These are phyloP conservation scores for Xanthoconium separans DNA, from an alignment of 1,284 basidiomycete genomes.

Conservation along the genomic window DNA sequence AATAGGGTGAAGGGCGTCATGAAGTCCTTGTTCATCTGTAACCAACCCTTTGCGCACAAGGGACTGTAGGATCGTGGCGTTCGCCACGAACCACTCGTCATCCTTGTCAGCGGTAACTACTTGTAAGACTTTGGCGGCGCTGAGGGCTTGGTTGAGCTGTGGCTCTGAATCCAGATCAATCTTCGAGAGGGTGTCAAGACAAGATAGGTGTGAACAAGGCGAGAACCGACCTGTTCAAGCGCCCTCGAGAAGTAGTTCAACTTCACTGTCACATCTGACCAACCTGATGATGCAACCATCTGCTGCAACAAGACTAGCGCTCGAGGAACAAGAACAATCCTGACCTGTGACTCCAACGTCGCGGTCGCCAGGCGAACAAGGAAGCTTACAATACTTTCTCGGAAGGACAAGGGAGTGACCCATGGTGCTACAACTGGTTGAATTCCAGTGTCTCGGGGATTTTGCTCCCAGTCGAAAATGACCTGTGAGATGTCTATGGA, in stretches of 20 bases:
- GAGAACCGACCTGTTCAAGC: constrained; percentile 68
- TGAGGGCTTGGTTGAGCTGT: constrained; percentile 70
- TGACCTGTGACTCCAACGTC: constrained; percentile 64
- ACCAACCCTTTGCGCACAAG: constrained; percentile 88
- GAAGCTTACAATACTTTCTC: constrained; percentile 92
- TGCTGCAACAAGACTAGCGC: constrained; percentile 81
- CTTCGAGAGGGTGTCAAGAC: constrained; percentile 40
- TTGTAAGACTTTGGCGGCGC: constrained; percentile 88
- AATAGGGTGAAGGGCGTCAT: constrained; percentile 80
- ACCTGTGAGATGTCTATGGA: constrained; percentile 85
- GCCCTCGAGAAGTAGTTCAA: constrained; percentile 85
- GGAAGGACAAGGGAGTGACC: constrained; percentile 77
- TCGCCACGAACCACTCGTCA: constrained; percentile 79
- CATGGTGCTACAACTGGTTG: constrained; percentile 42
- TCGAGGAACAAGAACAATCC: constrained; percentile 68
- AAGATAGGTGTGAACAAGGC: neutral
- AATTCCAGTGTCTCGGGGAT: constrained; percentile 40
- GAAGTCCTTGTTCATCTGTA: constrained; percentile 72
- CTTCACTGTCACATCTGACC: constrained; percentile 94
- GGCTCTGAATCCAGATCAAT: constrained; percentile 72
- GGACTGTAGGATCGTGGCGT: constrained; percentile 81
- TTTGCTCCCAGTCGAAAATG: constrained; percentile 87
- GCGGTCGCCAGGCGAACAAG: constrained; percentile 86
- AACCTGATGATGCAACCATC: constrained; percentile 80
- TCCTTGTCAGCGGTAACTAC: constrained; percentile 84